A percentile compares a stretch with the other conserved stretches of the same genome.
Conservation (phyloP, 441 rosid species). For the Gossypium trilobum region DNA sequence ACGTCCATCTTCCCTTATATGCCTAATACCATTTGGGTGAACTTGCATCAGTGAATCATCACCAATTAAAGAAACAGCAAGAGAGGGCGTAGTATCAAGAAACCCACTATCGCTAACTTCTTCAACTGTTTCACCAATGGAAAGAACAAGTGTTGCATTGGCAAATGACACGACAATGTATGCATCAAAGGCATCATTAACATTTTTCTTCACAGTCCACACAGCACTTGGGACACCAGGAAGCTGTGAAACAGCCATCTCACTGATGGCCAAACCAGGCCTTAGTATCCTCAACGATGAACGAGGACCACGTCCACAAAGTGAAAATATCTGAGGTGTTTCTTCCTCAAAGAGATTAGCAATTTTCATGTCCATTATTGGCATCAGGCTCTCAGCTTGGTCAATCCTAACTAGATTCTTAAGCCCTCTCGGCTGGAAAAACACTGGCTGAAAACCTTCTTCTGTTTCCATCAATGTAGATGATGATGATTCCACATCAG, state of each 20-base stretch:
- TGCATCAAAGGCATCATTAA: conserved; percentile 84
- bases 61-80: conserved; percentile 15
- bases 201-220: conserved; percentile 92
- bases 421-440: conserved; percentile 84
- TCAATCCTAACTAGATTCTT: conserved; percentile 91
- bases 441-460: conserved; percentile 86
- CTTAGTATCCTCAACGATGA: conserved; percentile 82
- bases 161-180: conserved; percentile 89
- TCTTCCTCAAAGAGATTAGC: conserved; percentile 85
- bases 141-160: conserved; percentile 97
- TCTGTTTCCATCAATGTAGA: conserved; percentile 83
- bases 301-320: conserved; percentile 91
- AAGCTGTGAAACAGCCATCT: conserved; percentile 98
- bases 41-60: conserved; percentile 13
- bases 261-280: conserved; percentile 88
- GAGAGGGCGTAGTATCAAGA: conserved; percentile 13
- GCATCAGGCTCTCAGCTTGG: conserved; percentile 92
- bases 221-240: conserved; percentile 98
- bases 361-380: conserved; percentile 88
- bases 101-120: conserved; percentile 62
- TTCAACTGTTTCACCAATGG: conserved; percentile 93
- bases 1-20: conserved; percentile 91
- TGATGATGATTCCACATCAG: conserved; percentile 8
- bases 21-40: conserved; percentile 55
- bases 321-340: conserved; percentile 80